A percentile compares a stretch with the other conserved stretches of the same genome.
phyloP scores from a whole-genome alignment of 495 filamentous ascomycete species.

The Terfezia claveryi region DNA sequence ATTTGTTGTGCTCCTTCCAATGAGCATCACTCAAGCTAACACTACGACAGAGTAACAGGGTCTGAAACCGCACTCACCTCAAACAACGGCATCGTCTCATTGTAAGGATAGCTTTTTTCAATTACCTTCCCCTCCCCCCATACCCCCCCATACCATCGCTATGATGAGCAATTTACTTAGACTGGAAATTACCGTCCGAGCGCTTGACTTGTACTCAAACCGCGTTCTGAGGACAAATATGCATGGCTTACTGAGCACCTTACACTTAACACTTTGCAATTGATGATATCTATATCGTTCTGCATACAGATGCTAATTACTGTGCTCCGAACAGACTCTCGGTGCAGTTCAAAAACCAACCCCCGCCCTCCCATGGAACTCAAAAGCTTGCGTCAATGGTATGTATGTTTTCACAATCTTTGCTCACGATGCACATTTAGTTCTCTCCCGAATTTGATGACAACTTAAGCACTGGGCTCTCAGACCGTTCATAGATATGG shows the following conservation, averaged over 20 bases:
- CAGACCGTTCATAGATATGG: background rate
- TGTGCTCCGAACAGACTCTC: background rate
- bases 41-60: background rate
- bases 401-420: too few species aligned
- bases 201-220: conserved; percentile 21
- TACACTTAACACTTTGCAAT: background rate
- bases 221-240: conserved; percentile 48
- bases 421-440: background rate
- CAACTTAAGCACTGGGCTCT: conserved; percentile 95
- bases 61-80: background rate
- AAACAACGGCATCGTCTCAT: background rate
- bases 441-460: conserved; percentile 46
- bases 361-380: background rate
- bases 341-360: background rate
- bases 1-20: background rate
- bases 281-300: conserved; percentile 1
- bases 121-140: conserved; percentile 1
- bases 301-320: background rate
- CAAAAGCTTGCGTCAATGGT: too few species aligned
- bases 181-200: conserved; percentile 99
- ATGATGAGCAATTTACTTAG: conserved; percentile 75
- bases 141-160: conserved; percentile 2
- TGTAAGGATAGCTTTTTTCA: conserved; percentile 1
- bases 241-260: conserved; percentile 66
- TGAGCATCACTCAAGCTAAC: background rate